Evolutionary conservation across 2,329 filamentous ascomycete species (phyloP).

Genomic region (Sclerotinia trifoliorum): DNA sequence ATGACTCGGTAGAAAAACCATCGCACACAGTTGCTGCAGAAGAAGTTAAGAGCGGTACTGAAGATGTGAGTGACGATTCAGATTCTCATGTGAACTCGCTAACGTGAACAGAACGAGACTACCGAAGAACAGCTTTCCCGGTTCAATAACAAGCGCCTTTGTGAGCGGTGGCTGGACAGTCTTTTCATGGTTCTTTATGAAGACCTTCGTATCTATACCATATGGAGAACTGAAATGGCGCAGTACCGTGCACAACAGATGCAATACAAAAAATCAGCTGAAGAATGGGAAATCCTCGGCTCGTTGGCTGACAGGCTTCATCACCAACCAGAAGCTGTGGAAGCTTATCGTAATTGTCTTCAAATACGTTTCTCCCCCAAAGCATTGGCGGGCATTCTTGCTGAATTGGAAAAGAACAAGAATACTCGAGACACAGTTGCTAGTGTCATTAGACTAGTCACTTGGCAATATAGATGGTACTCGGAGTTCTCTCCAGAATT

Average conservation of each 20-base stretch:
- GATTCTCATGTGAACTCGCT: constrained; percentile 33
- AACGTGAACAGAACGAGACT: constrained; percentile 52
- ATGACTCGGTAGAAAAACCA: constrained; percentile 68
- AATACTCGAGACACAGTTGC: constrained; percentile 79
- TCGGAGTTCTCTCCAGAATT: constrained; percentile 96
- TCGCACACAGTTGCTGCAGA: constrained; percentile 65
- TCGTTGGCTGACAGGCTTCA: constrained; percentile 90
- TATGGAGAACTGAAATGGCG: constrained; percentile 97
- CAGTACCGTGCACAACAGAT: constrained; percentile 92
- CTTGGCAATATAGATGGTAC: constrained; percentile 99
- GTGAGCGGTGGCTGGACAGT: constrained; percentile 96
- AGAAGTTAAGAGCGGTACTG: constrained; percentile 71
- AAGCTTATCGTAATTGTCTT: constrained; percentile 88
- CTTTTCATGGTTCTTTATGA: constrained; percentile 99
- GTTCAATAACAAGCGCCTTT: constrained; percentile 95
- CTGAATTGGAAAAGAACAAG: constrained; percentile 72
- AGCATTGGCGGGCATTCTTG: constrained; percentile 81
- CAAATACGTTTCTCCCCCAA: constrained; percentile 89
- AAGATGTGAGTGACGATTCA: constrained; percentile 56
- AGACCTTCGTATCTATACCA: constrained; percentile 96
- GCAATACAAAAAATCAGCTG: constrained; percentile 93
- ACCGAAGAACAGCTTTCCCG: constrained; percentile 77
- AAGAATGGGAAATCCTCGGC: constrained; percentile 97
- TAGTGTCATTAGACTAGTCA: constrained; percentile 85
- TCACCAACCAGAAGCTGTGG: constrained; percentile 84